These are phyloP conservation scores for Blastocystis sp. DNA, from an alignment of 352 stramenopile genomes.

Conservation along the genomic window DNA sequence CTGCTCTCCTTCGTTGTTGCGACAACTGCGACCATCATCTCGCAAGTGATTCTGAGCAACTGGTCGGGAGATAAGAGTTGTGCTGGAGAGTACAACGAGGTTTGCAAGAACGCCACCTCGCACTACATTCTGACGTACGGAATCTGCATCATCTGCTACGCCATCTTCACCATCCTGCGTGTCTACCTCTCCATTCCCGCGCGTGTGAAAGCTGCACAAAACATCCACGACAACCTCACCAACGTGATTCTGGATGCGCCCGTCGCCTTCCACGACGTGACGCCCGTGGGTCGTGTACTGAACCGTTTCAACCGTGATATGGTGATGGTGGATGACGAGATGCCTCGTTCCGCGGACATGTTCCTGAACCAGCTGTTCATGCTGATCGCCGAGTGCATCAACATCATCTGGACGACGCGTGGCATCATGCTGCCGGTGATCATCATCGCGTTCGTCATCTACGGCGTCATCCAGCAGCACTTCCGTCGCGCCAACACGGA, in stretches of 20 bases:
- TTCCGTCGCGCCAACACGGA: constrained; percentile 56
- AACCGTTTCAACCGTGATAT: constrained; percentile 65
- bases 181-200: background rate
- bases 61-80: no score
- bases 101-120: background rate
- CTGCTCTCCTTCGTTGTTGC: background rate
- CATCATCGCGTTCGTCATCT: constrained; percentile 19
- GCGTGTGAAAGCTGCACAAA: background rate
- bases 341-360: constrained; percentile 35
- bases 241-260: constrained; percentile 67
- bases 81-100: no score
- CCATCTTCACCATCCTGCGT: background rate
- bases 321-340: background rate
- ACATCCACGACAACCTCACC: constrained; percentile 67
- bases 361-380: background rate
- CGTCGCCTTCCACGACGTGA: constrained; percentile 75
- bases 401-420: constrained; percentile 1
- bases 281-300: constrained; percentile 69
- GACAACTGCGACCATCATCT: background rate
- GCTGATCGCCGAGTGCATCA: background rate
- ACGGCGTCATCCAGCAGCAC: constrained; percentile 34
- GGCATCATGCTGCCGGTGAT: constrained; percentile 39
- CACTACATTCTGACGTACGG: background rate
- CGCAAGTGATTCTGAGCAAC: constrained; percentile 1
- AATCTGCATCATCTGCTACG: background rate